Percentiles rank a stretch among this genome's conserved stretches.
These are phyloP conservation scores for Xylaria sp. DNA, from an alignment of 2,329 filamentous ascomycete species.

Conservation along the genomic window DNA sequence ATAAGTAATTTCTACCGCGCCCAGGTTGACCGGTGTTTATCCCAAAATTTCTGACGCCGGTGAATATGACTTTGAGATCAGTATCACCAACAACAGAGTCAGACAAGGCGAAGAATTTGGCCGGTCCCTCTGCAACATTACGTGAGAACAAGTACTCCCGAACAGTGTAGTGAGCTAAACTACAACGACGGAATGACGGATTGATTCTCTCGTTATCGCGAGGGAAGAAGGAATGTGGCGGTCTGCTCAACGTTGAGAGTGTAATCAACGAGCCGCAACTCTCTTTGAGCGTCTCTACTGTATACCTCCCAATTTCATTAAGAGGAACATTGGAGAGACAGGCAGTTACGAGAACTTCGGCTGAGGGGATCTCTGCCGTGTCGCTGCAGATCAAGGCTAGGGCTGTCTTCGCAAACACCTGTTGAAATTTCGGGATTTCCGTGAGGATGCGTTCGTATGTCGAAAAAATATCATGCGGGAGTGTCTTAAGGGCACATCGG, in stretches of 20 bases:
- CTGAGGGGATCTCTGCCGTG: conserved; percentile 30
- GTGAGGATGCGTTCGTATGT: conserved; percentile 37
- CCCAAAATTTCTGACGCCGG: conserved; percentile 25
- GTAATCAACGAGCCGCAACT: conserved; percentile 37
- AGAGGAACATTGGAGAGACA: conserved; percentile 34
- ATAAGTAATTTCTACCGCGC: background rate
- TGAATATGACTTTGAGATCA: conserved; percentile 29
- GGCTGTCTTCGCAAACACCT: conserved; percentile 35
- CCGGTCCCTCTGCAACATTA: conserved; percentile 20
- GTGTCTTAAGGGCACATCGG: conserved; percentile 18
- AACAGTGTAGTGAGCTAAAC: conserved; percentile 38
- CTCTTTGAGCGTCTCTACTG: conserved; percentile 23
- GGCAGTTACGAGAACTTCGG: conserved; percentile 35
- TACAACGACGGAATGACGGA: conserved; percentile 24
- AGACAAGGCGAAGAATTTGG: conserved; percentile 34
- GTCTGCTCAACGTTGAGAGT: conserved; percentile 17
- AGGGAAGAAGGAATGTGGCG: conserved; percentile 10
- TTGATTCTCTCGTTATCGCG: conserved; percentile 22
- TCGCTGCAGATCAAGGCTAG: conserved; percentile 38
- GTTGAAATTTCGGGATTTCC: conserved; percentile 25
- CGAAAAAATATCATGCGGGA: conserved; percentile 35
- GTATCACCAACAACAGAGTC: conserved; percentile 12
- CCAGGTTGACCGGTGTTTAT: background rate
- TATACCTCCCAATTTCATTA: conserved; percentile 25
- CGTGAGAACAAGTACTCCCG: conserved; percentile 36